Evolutionary conservation across 306 rosid genomes (phyloP), one percentile per base, ranked within the genome.

Genomic region (Datisca glomerata): DNA sequence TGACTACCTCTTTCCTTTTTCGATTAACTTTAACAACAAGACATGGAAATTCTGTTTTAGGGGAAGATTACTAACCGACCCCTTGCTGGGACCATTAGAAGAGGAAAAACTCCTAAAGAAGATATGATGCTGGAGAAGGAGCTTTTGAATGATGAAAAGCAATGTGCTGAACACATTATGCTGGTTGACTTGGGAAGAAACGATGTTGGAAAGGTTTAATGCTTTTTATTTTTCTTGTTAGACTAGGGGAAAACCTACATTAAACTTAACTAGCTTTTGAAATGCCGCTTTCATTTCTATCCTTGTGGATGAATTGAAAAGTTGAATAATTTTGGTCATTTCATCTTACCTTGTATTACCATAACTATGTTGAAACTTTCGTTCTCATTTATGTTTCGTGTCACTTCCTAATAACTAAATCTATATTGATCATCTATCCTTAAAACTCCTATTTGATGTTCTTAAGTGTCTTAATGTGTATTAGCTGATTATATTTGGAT

Each of bases 131-230:
- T 84, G 73, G 95, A 89, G 75, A 61, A 68, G 44, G 81, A 84
- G 37, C 95, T 84, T 51, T 60, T 89, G 65, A 75, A 59, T 29
- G 95, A 89, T 64, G 78, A 67, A 53, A 89, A 89, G 73, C 98
- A 89, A 64, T 55, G 83, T 25, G 95, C 98, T 7, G 98, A 84
- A 70, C 98, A 89, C 25, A 76, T 75, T 41, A 89, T 84, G 98
- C 71, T 84, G 11, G 98, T 89, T 57, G 98, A 89, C 56, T 68
- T 84, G 74, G 98, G 98, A 35, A 77, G 98, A 68, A 89, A 84
- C 61, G 95, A 89, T 29, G 98, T 89, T 12, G 98, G 98, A 54
- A 89, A 73, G 98, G 98, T 87, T 43, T 24, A 45, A 12, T 41
- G 61, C 51, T 42, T 58, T 65, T 53, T 10, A 41, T 40, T 66